Evolutionary conservation across 495 filamentous ascomycete genomes (phyloP).

Genomic region (Cladorrhinum samala): DNA sequence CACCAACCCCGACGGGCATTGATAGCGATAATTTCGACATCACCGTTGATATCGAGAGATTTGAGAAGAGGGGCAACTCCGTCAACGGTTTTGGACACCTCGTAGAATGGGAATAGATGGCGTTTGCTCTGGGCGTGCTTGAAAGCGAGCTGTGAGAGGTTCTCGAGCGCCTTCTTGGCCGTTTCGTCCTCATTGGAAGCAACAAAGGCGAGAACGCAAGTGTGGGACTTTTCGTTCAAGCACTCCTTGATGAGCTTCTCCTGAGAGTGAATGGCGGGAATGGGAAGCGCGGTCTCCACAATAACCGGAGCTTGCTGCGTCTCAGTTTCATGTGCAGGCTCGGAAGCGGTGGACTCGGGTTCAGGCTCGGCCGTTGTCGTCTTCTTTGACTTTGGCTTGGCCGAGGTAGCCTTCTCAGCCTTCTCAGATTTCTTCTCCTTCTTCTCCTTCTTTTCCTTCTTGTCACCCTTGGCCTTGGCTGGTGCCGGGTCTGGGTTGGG

Average conservation of each 20-base stretch:
- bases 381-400: constrained; percentile 38
- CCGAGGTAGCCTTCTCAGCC: constrained; percentile 39
- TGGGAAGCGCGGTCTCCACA: constrained; percentile 49
- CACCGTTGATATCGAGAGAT: constrained; percentile 53
- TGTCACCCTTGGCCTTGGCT: constrained; percentile 43
- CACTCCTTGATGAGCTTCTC: constrained; percentile 64
- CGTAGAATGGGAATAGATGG: constrained; percentile 77
- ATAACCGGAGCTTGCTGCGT: constrained; percentile 39
- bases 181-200: constrained; percentile 49
- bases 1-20: constrained; percentile 86
- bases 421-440: constrained; percentile 23
- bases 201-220: constrained; percentile 79
- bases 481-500: constrained; percentile 59
- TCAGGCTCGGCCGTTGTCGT: constrained; percentile 26
- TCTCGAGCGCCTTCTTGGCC: constrained; percentile 53
- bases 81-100: constrained; percentile 58
- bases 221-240: constrained; percentile 66
- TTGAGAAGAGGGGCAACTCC: constrained; percentile 50
- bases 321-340: constrained; percentile 29
- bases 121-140: constrained; percentile 59
- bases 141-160: constrained; percentile 66
- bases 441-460: constrained; percentile 36
- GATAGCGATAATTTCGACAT: constrained; percentile 66
- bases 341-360: constrained; percentile 26
- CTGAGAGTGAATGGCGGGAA: constrained; percentile 40